These are phyloP conservation scores for Botryosphaeria dothidea DNA, from an alignment of 2,329 filamentous ascomycete species.

Conservation along the genomic window DNA sequence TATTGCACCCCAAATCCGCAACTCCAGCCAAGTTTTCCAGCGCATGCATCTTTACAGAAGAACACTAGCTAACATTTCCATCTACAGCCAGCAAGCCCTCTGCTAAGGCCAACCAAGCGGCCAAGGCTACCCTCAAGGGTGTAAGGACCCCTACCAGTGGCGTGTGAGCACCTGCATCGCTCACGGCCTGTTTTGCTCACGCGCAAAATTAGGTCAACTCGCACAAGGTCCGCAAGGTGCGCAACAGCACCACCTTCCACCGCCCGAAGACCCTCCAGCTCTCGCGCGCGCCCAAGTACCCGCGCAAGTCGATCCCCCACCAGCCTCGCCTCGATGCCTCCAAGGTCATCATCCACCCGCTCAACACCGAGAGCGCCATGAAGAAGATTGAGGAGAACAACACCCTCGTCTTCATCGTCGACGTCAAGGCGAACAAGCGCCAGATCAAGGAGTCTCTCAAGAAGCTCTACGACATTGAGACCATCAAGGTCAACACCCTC, in stretches of 20 bases:
- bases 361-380: conserved; percentile 99
- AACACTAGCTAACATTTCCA: conserved; percentile 31
- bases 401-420: conserved; percentile 96
- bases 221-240: conserved; percentile 92
- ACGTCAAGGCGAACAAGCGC: conserved; percentile 92
- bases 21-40: conserved; percentile 18
- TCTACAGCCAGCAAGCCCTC: conserved; percentile 60
- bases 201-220: conserved; percentile 58
- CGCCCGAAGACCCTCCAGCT: conserved; percentile 94
- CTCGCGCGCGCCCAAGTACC: conserved; percentile 91
- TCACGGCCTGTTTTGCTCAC: conserved; percentile 51
- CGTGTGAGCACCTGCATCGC: conserved; percentile 53
- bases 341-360: conserved; percentile 96
- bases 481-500: conserved; percentile 98
- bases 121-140: conserved; percentile 94
- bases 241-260: conserved; percentile 87
- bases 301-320: conserved; percentile 90
- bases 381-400: conserved; percentile 99
- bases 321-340: conserved; percentile 91
- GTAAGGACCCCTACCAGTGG: conserved; percentile 52
- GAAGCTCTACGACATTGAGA: conserved; percentile 99
- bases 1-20: neutral
- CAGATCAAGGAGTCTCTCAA: conserved; percentile 98
- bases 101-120: conserved; percentile 82
- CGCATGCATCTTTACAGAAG: neutral